Conservation (phyloP, 2,329 filamentous ascomycete genomes). For the Furcasterigmium sp. region DNA sequence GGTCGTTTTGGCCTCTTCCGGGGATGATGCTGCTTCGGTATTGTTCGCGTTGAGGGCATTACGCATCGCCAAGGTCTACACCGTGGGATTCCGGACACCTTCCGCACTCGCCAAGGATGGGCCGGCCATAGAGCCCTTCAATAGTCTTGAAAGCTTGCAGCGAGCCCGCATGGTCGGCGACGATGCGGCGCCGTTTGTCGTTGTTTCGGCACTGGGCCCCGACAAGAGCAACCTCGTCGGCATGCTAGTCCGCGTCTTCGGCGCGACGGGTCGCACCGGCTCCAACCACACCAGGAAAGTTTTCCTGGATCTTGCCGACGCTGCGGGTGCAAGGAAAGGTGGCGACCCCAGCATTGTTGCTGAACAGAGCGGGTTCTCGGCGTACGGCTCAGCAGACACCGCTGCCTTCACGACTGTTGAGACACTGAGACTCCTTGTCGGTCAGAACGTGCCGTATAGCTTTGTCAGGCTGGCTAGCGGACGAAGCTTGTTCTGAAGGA, state of each 20-base stretch:
- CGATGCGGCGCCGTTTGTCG: slow-evolving; percentile 65
- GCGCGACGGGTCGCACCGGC: slow-evolving; percentile 32
- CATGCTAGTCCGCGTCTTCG: slow-evolving; percentile 70
- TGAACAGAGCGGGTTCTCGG: slow-evolving; percentile 69
- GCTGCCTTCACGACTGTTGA: slow-evolving; percentile 82
- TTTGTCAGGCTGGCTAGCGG: slow-evolving; percentile 72
- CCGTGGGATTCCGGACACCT: slow-evolving; percentile 70
- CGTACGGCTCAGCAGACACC: slow-evolving; percentile 74
- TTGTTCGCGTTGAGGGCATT: slow-evolving; percentile 76
- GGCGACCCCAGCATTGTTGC: slow-evolving; percentile 66
- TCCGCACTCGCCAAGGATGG: slow-evolving; percentile 54
- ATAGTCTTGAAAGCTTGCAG: slow-evolving; percentile 62
- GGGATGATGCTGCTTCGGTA: slow-evolving; percentile 71
- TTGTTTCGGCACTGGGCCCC: slow-evolving; percentile 72
- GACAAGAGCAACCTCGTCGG: slow-evolving; percentile 76
- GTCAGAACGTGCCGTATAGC: slow-evolving; percentile 83
- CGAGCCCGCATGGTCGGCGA: slow-evolving; percentile 43
- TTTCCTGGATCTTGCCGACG: slow-evolving; percentile 73
- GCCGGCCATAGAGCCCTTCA: slow-evolving; percentile 72
- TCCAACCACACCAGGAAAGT: slow-evolving; percentile 54
- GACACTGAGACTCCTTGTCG: slow-evolving; percentile 70
- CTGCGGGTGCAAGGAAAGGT: slow-evolving; percentile 51
- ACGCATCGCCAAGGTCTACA: slow-evolving; percentile 74
- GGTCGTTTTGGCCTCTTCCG: slow-evolving; percentile 66
- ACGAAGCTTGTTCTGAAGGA: slow-evolving; percentile 38